These are phyloP conservation scores for Elaeis guineensis DNA, from an alignment of 176 grass and related monocot genomes.

Conservation along the genomic window DNA sequence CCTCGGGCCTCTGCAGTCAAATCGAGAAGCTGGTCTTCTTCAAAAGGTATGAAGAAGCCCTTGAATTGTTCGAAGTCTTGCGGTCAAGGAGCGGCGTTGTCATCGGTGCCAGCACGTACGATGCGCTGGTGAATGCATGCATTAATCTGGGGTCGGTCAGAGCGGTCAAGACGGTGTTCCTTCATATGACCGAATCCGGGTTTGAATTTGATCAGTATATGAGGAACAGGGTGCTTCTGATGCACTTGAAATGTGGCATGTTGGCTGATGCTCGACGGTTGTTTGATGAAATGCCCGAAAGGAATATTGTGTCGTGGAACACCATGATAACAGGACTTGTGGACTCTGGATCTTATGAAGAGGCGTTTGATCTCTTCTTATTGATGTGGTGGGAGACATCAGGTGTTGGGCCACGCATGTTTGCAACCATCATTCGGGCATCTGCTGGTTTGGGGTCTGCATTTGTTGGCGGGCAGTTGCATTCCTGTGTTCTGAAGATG, in stretches of 20 bases:
- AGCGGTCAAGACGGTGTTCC: constrained; percentile 37
- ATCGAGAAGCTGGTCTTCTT: constrained; percentile 37
- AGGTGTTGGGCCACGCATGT: constrained; percentile 13
- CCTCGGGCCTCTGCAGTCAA: constrained; percentile 22
- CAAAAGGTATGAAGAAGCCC: constrained; percentile 43
- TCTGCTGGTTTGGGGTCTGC: constrained; percentile 19
- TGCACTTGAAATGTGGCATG: constrained; percentile 53
- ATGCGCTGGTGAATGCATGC: constrained; percentile 40
- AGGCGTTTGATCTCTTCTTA: constrained; percentile 44
- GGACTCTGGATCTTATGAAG: constrained; percentile 23
- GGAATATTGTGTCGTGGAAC: constrained; percentile 41
- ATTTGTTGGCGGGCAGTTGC: constrained; percentile 45
- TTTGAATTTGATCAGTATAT: constrained; percentile 43
- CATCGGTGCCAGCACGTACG: constrained; percentile 35
- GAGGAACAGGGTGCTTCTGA: constrained; percentile 46
- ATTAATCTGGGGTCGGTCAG: constrained; percentile 32
- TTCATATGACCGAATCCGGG: constrained; percentile 38
- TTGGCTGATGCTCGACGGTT: constrained; percentile 35
- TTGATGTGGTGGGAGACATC: constrained; percentile 28
- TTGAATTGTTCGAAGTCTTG: constrained; percentile 51
- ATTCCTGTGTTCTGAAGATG: constrained; percentile 51
- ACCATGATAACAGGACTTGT: constrained; percentile 58
- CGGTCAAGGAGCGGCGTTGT: constrained; percentile 14
- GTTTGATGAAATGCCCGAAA: constrained; percentile 57
- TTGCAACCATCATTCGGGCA: constrained; percentile 44